Conservation (phyloP, 2,329 filamentous ascomycete genomes). For the Trichophyton equinum region DNA sequence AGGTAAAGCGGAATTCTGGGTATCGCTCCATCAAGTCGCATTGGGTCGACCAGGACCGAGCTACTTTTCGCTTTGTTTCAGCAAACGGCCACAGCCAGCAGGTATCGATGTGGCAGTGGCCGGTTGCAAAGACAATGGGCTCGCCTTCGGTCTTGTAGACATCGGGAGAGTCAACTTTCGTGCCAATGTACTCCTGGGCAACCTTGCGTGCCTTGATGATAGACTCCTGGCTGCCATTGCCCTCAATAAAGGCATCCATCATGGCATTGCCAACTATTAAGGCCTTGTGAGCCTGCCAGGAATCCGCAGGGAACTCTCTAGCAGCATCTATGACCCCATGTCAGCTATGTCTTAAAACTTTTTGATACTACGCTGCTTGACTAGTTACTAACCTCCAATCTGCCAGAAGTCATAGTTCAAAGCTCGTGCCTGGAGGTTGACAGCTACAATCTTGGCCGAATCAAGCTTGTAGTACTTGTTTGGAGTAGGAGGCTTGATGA, state of each 20-base stretch:
- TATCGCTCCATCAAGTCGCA: slow-evolving; percentile 92
- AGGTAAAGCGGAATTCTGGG: slow-evolving; percentile 82
- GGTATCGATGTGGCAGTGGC: slow-evolving; percentile 94
- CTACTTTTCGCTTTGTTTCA: slow-evolving; percentile 94
- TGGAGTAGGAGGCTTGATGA: slow-evolving; percentile 78
- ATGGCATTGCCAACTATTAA: slow-evolving; percentile 73
- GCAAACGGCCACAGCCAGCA: slow-evolving; percentile 99
- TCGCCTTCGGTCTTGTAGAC: slow-evolving; percentile 68
- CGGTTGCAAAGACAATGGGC: slow-evolving; percentile 74
- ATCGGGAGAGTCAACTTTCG: slow-evolving; percentile 65
- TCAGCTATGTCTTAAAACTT: neutral
- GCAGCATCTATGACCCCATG: slow-evolving; percentile 54
- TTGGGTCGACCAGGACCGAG: slow-evolving; percentile 91
- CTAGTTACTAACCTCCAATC: slow-evolving; percentile 45
- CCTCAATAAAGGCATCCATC: slow-evolving; percentile 78
- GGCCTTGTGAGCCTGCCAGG: slow-evolving; percentile 79
- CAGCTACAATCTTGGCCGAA: slow-evolving; percentile 73
- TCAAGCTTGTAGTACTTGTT: slow-evolving; percentile 65
- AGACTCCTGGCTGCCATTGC: slow-evolving; percentile 57
- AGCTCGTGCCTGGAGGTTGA: slow-evolving; percentile 72
- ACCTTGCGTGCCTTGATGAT: slow-evolving; percentile 72
- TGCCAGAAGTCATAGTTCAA: slow-evolving; percentile 93
- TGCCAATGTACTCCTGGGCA: slow-evolving; percentile 68
- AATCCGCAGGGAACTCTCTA: slow-evolving; percentile 75
- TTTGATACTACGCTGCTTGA: neutral